Percentiles rank a stretch among this genome's conserved stretches.
Conservation (phyloP, 148 eudicot genomes). For the Limonium bicolor region DNA sequence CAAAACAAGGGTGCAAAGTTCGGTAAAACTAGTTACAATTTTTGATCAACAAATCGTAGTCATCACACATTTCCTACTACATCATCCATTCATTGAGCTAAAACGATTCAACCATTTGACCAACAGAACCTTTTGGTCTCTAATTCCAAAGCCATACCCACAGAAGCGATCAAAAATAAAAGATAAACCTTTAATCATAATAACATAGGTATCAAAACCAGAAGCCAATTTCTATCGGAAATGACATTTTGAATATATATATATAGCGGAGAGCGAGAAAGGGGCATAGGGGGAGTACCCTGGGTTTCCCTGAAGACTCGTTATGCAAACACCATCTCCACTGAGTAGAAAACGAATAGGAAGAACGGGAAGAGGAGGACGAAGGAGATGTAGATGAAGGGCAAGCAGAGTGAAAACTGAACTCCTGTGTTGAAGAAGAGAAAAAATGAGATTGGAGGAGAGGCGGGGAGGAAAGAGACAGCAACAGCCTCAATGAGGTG, state of each 20-base stretch:
- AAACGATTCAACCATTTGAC: background rate
- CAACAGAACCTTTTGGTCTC: background rate
- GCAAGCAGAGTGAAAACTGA: constrained; percentile 1
- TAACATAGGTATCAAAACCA: constrained; percentile 1
- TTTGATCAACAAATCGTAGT: too few relatives aligned
- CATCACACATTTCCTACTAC: too few relatives aligned
- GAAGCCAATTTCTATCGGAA: background rate
- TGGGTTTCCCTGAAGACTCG: constrained; percentile 10
- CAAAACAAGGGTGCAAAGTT: too few relatives aligned
- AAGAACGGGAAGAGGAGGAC: background rate
- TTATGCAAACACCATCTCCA: constrained; percentile 14
- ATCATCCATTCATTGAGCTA: too few relatives aligned
- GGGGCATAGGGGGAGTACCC: constrained; percentile 14
- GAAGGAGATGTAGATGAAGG: constrained; percentile 6
- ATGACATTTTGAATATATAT: background rate
- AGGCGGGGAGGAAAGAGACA: constrained; percentile 12
- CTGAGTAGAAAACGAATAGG: constrained; percentile 1
- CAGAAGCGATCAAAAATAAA: too few relatives aligned
- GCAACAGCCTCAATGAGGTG: constrained; percentile 18
- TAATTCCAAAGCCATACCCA: too few relatives aligned
- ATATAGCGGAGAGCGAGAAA: background rate
- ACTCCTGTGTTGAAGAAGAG: constrained; percentile 9
- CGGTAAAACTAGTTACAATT: too few relatives aligned
- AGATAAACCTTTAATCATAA: too few relatives aligned
- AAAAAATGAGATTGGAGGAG: constrained; percentile 7